A percentile compares a stretch with the other conserved stretches of the same genome.
These are phyloP conservation scores for Calocybe indica DNA, from an alignment of 768 basidiomycete species.

Conservation along the genomic window DNA sequence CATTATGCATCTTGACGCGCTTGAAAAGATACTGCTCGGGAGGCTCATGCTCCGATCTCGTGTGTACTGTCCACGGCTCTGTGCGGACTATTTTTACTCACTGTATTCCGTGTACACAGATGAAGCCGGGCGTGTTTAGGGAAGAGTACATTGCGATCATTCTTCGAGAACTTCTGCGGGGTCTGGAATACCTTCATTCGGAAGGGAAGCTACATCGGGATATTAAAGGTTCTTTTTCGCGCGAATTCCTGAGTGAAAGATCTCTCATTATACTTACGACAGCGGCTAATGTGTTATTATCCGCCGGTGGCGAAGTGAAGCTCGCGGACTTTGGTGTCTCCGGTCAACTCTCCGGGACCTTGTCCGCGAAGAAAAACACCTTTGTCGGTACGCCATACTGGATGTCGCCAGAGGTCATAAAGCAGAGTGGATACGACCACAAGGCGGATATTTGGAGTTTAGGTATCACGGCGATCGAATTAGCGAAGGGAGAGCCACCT, in stretches of 20 bases:
- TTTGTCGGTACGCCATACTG: conserved; percentile 98
- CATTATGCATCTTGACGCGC: conserved; percentile 2
- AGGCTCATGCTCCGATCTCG: conserved; percentile 95
- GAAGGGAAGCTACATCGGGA: conserved; percentile 99
- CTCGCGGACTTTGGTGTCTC: conserved; percentile 99
- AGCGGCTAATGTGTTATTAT: conserved; percentile 94
- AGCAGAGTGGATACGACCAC: conserved; percentile 98
- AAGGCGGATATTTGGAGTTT: conserved; percentile 99
- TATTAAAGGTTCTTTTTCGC: conserved; percentile 74
- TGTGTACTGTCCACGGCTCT: conserved; percentile 28
- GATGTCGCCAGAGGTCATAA: conserved; percentile 99
- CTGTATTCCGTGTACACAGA: conserved; percentile 39
- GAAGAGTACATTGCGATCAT: conserved; percentile 99
- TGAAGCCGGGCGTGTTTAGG: conserved; percentile 97
- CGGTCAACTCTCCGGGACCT: conserved; percentile 89
- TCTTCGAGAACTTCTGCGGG: conserved; percentile 83
- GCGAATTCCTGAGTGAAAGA: neutral
- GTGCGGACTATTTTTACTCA: conserved; percentile 8
- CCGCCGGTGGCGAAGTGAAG: conserved; percentile 92
- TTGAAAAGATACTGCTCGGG: conserved; percentile 85
- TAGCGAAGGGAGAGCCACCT: conserved; percentile 96
- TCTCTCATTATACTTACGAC: conserved; percentile 6
- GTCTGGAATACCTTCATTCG: conserved; percentile 91
- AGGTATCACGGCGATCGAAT: conserved; percentile 95
- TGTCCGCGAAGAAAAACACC: conserved; percentile 95